Evolutionary conservation across 176 grass and related monocot genomes (phyloP), one percentile per base, ranked within the genome.

Genomic region (Alloteropsis semialata): DNA sequence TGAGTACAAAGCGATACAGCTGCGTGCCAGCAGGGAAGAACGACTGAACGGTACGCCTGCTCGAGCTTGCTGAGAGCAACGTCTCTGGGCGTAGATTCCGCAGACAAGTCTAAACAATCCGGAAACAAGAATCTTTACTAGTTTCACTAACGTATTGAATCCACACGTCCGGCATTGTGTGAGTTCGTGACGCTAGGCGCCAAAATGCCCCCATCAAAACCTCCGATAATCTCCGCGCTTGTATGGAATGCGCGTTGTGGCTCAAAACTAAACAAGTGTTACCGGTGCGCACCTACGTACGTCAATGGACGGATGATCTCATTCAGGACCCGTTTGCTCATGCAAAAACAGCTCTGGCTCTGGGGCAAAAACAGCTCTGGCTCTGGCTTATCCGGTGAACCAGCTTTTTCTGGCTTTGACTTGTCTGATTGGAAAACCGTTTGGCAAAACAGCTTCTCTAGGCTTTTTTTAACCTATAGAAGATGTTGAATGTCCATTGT

Each of bases 71-170:
- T 8, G 78, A 76, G 30, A 32, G 30, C 78, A 59, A 69, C 51
- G 4, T 76, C 51, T 61, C 79, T 87, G 48, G 15, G 65, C 53
- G 37, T 70, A 85, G 75, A 85, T 79, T 79, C 64, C 64, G 7
- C 65, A 39, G 39, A 38, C 21, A 18, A 25, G 28, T 25, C 22
- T 2, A 28, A 28, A 50, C 3, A 21, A 37, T 19, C 62, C 30
- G 0, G 0, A 11, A 6, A 60, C 51, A 33, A 53, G 37, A 59
- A 58, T 16, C 53, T 21, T 46, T 15, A n/a, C n/a, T n/a, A 6
- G 57, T 28, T 28, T n/a, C 21, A n/a, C 53, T 11, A 11, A n/a
- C n/a, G 15, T 5, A 49, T 0, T 50, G 48, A 8, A 22, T 22
- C n/a, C 34, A 27, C 34, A 27, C 8, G 8, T 46, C 14, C 10